Evolutionary conservation across 306 rosid species (phyloP).

Genomic region (Styphnolobium japonicum): DNA sequence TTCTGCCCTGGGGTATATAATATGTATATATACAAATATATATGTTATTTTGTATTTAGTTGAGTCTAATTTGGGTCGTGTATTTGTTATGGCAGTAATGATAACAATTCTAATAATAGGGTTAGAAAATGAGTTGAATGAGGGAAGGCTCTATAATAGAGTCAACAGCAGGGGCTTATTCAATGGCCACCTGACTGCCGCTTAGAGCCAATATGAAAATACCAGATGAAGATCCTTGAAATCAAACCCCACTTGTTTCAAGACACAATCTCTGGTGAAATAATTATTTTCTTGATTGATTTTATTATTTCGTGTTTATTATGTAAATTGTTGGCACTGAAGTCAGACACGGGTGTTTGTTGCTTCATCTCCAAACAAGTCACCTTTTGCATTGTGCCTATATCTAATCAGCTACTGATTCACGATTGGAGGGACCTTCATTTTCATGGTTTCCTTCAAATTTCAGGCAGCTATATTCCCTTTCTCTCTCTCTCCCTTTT

Average conservation of each 20-base stretch:
- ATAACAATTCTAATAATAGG: neutral
- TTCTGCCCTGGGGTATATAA: too few relatives aligned
- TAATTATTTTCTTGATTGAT: neutral
- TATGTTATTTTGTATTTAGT: neutral
- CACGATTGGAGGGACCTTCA: slow-evolving; percentile 33
- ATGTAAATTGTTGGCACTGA: slow-evolving; percentile 40
- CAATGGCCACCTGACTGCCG: slow-evolving; percentile 68
- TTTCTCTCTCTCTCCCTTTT: neutral
- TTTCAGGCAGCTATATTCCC: slow-evolving; percentile 24
- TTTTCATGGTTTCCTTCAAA: slow-evolving; percentile 30
- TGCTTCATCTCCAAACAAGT: slow-evolving; percentile 34
- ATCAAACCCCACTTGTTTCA: slow-evolving; percentile 35
- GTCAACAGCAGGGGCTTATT: slow-evolving; percentile 74
- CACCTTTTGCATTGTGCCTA: slow-evolving; percentile 75
- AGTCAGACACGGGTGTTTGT: slow-evolving; percentile 98
- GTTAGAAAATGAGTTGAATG: neutral
- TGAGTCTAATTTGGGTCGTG: neutral
- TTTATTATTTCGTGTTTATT: neutral
- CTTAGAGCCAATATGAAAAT: slow-evolving; percentile 62
- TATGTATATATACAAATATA: too few relatives aligned
- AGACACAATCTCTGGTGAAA: slow-evolving; percentile 53
- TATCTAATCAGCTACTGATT: slow-evolving; percentile 12
- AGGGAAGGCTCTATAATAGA: slow-evolving; percentile 53
- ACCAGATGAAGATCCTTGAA: slow-evolving; percentile 79
- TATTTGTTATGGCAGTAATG: neutral